A percentile compares a stretch with the other conserved stretches of the same genome.
Evolutionary conservation across 129 eudicot species (phyloP).

Genomic region (Pseudognaphalium luteoalbum): DNA sequence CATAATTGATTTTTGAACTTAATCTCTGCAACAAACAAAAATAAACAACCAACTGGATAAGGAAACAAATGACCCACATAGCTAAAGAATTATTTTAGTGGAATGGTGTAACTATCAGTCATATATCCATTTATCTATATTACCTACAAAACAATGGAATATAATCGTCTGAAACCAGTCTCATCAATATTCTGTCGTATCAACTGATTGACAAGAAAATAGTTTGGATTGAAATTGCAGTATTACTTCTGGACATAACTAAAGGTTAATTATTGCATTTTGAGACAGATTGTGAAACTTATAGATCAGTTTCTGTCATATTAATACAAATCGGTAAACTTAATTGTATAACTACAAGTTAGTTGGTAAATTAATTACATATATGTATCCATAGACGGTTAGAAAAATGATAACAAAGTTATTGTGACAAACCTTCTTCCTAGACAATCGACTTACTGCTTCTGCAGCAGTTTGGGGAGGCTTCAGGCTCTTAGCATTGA

Average conservation of each 20-base stretch:
- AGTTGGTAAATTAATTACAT: background rate
- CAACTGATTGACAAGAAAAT: background rate
- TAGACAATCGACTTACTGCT: background rate
- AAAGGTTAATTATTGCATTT: background rate
- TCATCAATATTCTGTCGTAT: background rate
- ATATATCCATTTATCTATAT: background rate
- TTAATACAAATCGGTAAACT: background rate
- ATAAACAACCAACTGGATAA: background rate
- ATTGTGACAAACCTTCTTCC: constrained; percentile 11
- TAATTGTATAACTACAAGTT: background rate
- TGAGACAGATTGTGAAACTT: background rate
- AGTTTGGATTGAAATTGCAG: background rate
- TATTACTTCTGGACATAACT: background rate
- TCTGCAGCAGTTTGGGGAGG: background rate
- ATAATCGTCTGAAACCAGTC: constrained; percentile 7
- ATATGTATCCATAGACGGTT: background rate
- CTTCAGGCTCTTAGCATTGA: background rate
- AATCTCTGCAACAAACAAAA: constrained; percentile 35
- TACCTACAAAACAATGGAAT: background rate
- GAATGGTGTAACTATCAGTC: background rate
- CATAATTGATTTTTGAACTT: constrained; percentile 47
- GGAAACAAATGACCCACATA: background rate
- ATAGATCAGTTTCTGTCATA: background rate
- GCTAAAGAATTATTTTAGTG: background rate
- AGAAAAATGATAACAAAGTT: background rate